Percentiles rank a stretch among this genome's conserved stretches.
Conservation (phyloP, 352 stramenopile species). For the Phytophthora hibernalis region DNA sequence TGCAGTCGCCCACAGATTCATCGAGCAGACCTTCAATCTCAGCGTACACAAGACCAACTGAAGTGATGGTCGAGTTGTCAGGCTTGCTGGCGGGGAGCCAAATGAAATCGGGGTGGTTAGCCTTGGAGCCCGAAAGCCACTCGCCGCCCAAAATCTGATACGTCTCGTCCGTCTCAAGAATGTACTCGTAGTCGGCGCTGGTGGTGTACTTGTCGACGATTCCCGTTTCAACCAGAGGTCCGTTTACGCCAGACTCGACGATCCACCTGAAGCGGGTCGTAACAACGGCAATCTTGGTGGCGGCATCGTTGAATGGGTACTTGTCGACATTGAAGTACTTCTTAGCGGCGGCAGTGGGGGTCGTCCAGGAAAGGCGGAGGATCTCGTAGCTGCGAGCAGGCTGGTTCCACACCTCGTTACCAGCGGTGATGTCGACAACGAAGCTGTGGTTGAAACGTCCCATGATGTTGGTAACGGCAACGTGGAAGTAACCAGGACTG, state of each 20-base stretch:
- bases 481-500: slow-evolving; percentile 62
- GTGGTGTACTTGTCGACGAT: slow-evolving; percentile 58
- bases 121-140: slow-evolving; percentile 62
- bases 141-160: slow-evolving; percentile 77
- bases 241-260: slow-evolving; percentile 59
- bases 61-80: slow-evolving; percentile 43
- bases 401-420: slow-evolving; percentile 73
- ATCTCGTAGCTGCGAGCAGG: slow-evolving; percentile 58
- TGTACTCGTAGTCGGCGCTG: slow-evolving; percentile 71
- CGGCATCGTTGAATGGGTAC: slow-evolving; percentile 73
- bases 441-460: slow-evolving; percentile 56
- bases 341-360: slow-evolving; percentile 40
- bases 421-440: slow-evolving; percentile 61
- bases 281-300: slow-evolving; percentile 58
- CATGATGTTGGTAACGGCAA: slow-evolving; percentile 62
- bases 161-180: slow-evolving; percentile 69
- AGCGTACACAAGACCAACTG: slow-evolving; percentile 55
- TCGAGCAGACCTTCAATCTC: slow-evolving; percentile 56
- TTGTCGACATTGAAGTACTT: slow-evolving; percentile 55
- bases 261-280: slow-evolving; percentile 72
- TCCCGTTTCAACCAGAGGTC: slow-evolving; percentile 54
- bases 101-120: slow-evolving; percentile 72
- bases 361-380: slow-evolving; percentile 51
- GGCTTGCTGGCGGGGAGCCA: slow-evolving; percentile 65
- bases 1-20: slow-evolving; percentile 42